Evolutionary conservation across 2,329 filamentous ascomycete genomes (phyloP).

Genomic region (Botryotinia calthae): DNA sequence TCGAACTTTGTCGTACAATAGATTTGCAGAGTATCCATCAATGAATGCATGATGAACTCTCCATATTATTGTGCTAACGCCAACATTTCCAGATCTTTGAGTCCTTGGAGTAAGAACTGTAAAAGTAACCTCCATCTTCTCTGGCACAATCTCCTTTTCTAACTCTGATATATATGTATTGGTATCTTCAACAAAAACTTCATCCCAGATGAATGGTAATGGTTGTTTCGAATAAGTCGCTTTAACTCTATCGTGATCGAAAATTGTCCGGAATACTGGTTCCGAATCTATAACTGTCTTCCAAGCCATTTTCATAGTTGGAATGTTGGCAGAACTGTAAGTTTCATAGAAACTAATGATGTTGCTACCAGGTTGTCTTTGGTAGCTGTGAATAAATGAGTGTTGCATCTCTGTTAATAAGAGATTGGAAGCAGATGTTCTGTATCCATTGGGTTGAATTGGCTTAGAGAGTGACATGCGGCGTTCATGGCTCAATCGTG

Average conservation of each 20-base stretch:
- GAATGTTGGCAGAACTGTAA: constrained; percentile 25
- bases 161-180: constrained; percentile 4
- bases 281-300: constrained; percentile 31
- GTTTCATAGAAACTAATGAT: constrained; percentile 32
- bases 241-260: constrained; percentile 12
- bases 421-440: neutral
- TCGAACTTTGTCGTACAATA: constrained; percentile 19
- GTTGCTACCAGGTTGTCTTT: constrained; percentile 28
- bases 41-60: constrained; percentile 39
- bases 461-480: constrained; percentile 10
- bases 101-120: neutral
- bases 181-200: neutral
- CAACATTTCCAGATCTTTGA: neutral
- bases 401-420: constrained; percentile 33
- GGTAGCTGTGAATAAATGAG: constrained; percentile 31
- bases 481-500: neutral
- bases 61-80: constrained; percentile 35
- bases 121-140: constrained; percentile 11
- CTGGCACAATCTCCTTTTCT: neutral
- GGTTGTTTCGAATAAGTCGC: constrained; percentile 7
- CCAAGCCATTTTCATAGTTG: constrained; percentile 35
- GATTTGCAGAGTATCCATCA: constrained; percentile 36
- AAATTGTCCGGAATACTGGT: constrained; percentile 32
- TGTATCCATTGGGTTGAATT: neutral
- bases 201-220: constrained; percentile 3